Conservation (phyloP, 495 filamentous ascomycete species). For the Friedmanniomyces simplex region DNA sequence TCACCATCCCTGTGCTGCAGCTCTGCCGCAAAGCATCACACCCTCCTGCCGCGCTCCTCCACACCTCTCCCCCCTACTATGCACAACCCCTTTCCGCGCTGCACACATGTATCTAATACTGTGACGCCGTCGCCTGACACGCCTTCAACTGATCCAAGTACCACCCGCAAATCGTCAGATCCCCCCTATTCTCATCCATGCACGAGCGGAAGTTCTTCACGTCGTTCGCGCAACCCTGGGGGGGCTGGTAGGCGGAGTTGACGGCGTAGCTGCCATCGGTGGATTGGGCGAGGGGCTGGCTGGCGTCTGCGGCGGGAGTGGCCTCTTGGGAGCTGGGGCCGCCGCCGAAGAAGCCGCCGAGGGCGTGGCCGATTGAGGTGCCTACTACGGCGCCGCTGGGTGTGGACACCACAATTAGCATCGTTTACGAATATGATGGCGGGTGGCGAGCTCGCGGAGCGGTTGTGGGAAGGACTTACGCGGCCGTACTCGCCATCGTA, state of each 20-base stretch:
- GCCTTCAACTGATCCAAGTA: slow-evolving; percentile 97
- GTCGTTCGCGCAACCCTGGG: slow-evolving; percentile 59
- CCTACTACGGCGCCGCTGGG: slow-evolving; percentile 93
- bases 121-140: slow-evolving; percentile 80
- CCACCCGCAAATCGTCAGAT: slow-evolving; percentile 94
- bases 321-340: slow-evolving; percentile 44
- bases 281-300: slow-evolving; percentile 25
- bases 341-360: slow-evolving; percentile 78
- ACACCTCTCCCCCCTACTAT: background rate
- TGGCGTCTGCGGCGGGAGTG: slow-evolving; percentile 34
- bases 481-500: slow-evolving; percentile 39
- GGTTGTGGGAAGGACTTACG: no score
- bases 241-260: slow-evolving; percentile 43
- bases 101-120: slow-evolving; percentile 50
- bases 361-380: slow-evolving; percentile 86
- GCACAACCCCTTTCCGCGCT: background rate
- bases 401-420: no score
- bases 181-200: slow-evolving; percentile 86
- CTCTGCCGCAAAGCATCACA: no score
- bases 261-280: slow-evolving; percentile 34
- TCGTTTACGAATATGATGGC: no score
- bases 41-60: no score
- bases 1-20: no score
- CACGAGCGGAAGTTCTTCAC: slow-evolving; percentile 83
- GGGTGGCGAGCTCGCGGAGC: slow-evolving; percentile 6